Conservation (phyloP, 2,329 filamentous ascomycete genomes). For the Phaeosphaeria sp. region DNA sequence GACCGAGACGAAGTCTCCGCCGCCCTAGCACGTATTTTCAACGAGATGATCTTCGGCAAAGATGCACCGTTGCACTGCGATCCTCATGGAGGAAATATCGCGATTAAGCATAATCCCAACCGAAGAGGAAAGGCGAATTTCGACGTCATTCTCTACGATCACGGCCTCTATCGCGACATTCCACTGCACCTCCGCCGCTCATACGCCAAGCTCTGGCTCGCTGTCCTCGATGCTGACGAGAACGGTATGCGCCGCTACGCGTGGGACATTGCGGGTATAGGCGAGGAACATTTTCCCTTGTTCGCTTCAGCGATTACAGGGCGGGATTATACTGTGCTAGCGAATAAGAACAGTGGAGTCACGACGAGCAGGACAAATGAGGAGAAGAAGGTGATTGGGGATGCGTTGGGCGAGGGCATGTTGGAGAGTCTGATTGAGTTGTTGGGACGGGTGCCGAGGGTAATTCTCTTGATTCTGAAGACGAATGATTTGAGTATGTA, state of each 20-base stretch:
- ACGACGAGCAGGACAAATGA: conserved; percentile 66
- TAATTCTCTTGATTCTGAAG: conserved; percentile 94
- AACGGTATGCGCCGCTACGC: conserved; percentile 85
- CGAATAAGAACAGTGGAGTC: conserved; percentile 55
- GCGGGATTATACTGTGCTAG: conserved; percentile 82
- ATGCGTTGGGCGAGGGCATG: conserved; percentile 84
- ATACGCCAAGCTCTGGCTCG: conserved; percentile 97
- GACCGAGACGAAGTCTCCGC: conserved; percentile 95
- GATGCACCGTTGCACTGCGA: conserved; percentile 93
- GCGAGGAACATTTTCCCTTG: conserved; percentile 87
- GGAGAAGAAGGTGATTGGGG: conserved; percentile 87
- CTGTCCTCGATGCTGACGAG: conserved; percentile 90
- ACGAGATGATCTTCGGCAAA: conserved; percentile 98
- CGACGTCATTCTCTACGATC: conserved; percentile 94
- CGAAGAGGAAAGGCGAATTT: conserved; percentile 74
- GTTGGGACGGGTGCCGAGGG: conserved; percentile 84
- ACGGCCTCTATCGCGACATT: conserved; percentile 94
- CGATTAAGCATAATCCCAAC: conserved; percentile 77
- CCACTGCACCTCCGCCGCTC: conserved; percentile 77
- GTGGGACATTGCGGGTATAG: conserved; percentile 85
- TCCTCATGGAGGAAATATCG: conserved; percentile 94
- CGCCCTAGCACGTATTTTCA: conserved; percentile 89
- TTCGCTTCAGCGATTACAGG: conserved; percentile 97
- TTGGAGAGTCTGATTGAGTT: conserved; percentile 87
- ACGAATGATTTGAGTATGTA: conserved; percentile 86